Evolutionary conservation across 1,284 basidiomycete genomes (phyloP), one percentile per base, ranked within the genome.

Genomic region (Leccinum brunneo-olivaceum): DNA sequence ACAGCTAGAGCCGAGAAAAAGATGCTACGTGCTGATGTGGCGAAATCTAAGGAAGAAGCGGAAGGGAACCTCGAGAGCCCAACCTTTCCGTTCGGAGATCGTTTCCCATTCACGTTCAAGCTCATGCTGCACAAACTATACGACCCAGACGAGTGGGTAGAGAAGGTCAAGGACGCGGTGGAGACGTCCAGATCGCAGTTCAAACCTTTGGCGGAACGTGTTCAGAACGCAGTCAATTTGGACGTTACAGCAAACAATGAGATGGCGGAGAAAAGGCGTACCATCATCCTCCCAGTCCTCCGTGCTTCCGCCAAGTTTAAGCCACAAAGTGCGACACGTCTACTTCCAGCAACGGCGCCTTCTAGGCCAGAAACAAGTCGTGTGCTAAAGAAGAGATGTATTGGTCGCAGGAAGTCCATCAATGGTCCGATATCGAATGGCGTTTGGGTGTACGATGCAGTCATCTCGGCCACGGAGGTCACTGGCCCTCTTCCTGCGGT

Each of bases 111-210:
- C 64, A 81, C 76, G 21, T 83, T 81, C 68, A 75, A 74, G 53
- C 65, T 77, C 54, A 76, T 79, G 73, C 56, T 81, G 43, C 76
- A 83, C 64, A 75, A 78, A 55, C 64, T 81, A 9, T 81, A 81
- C 59, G 68, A 73, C 45, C 59, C 74, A 45, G 72, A 73, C n/a
- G 78, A 80, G 41, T 83, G 80, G 74, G 67, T 64, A 2, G 64
- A 64, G 50, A 79, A 76, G 60, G 73, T 81, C 43, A 73, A 72
- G 53, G 69, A 70, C 23, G 71, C 74, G 34, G 56, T 83, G 53
- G 69, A 73, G 53, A 64, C 61, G 42, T 81, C 77, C 34, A 71
- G 72, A 59, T 67, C 63, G 28, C 70, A 73, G 47, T 81, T 70
- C 57, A 76, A 73, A 53, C 68, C 78, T 1, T 55, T 81, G 39